Conservation (phyloP, 306 rosid species). For the Adenanthera pavonina region DNA sequence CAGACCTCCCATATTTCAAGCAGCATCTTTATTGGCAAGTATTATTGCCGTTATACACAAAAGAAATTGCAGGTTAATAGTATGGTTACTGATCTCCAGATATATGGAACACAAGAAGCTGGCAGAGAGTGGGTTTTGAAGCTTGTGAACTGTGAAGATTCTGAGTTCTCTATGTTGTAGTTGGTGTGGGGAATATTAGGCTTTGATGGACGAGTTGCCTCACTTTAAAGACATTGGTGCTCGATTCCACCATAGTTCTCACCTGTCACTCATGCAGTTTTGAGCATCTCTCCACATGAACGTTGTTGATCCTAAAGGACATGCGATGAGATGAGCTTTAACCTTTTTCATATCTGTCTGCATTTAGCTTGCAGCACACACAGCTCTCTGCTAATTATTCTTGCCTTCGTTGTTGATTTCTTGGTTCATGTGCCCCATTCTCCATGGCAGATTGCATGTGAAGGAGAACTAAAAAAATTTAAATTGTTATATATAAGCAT, state of each 20-base stretch:
- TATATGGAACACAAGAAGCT: not conserved
- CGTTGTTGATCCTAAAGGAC: not conserved
- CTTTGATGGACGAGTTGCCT: conserved; percentile 10
- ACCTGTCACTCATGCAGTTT: not conserved
- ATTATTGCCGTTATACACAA: not conserved
- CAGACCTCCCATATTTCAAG: conserved; percentile 72
- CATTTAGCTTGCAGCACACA: not conserved
- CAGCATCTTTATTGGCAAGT: not conserved
- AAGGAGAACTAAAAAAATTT: not conserved
- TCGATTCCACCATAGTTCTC: not conserved
- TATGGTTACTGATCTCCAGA: not conserved
- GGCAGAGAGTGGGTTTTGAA: not conserved
- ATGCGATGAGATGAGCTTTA: not conserved
- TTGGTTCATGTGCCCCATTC: not conserved
- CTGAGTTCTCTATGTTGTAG: not conserved
- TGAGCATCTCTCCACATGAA: conserved; percentile 4
- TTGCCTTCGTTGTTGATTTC: not conserved
- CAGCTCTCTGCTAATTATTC: not conserved
- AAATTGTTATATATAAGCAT: not conserved
- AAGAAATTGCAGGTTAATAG: not conserved
- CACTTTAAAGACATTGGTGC: not conserved
- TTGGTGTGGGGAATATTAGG: not conserved
- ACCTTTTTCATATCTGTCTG: not conserved
- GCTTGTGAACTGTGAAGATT: not conserved
- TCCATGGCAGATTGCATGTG: not conserved